Evolutionary conservation across 768 basidiomycete genomes (phyloP).

Genomic region (Termitomyces sp.): DNA sequence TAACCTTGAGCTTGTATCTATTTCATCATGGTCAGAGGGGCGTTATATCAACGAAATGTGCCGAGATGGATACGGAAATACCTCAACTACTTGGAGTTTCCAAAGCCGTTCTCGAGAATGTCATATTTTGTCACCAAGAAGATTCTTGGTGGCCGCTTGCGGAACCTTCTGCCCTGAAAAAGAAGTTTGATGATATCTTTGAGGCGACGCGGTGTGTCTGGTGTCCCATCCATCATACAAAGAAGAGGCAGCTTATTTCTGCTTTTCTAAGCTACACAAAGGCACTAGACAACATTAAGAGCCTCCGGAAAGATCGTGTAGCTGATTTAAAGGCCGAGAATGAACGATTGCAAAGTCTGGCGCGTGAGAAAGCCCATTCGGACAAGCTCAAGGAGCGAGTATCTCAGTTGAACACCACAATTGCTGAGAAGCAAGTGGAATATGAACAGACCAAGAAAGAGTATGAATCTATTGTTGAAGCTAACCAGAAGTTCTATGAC

Average conservation of each 20-base stretch:
- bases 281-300: conserved; percentile 89
- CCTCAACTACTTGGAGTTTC: conserved; percentile 92
- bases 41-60: conserved; percentile 94
- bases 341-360: conserved; percentile 73
- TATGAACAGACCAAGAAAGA: conserved; percentile 65
- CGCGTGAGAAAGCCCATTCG: conserved; percentile 78
- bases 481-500: conserved; percentile 80
- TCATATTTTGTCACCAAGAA: conserved; percentile 99
- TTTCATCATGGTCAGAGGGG: conserved; percentile 47
- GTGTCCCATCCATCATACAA: background rate
- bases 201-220: conserved; percentile 83
- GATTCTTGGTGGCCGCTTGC: conserved; percentile 98
- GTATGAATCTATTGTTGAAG: conserved; percentile 58
- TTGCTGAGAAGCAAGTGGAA: conserved; percentile 68
- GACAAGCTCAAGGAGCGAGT: conserved; percentile 75
- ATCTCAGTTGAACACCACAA: conserved; percentile 49
- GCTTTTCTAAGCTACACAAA: conserved; percentile 76
- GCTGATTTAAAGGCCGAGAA: conserved; percentile 92
- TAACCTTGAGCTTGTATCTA: background rate
- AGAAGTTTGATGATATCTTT: conserved; percentile 99
- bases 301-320: conserved; percentile 83
- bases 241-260: background rate
- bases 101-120: conserved; percentile 97
- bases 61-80: conserved; percentile 93
- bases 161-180: conserved; percentile 88